Evolutionary conservation across 768 basidiomycete species (phyloP).

Genomic region (Boletus rubroflammeus): DNA sequence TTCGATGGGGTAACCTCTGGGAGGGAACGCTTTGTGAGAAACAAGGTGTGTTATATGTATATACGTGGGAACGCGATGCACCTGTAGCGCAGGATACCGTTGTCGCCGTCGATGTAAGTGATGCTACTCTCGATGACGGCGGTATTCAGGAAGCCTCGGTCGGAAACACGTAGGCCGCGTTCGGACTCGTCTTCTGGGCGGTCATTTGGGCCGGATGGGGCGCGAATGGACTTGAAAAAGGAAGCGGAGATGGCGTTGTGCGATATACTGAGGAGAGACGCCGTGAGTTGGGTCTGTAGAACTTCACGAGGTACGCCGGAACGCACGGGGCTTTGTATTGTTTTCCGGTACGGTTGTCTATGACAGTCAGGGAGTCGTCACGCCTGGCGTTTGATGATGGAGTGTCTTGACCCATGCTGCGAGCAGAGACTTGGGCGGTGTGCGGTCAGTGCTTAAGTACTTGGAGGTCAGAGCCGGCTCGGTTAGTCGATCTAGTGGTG

Average conservation of each 20-base stretch:
- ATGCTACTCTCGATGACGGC: constrained; percentile 78
- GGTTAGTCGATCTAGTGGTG: not conserved
- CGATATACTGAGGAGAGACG: constrained; percentile 50
- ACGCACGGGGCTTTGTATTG: constrained; percentile 71
- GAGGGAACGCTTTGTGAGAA: not conserved
- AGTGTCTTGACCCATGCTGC: constrained; percentile 27
- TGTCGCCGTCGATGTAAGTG: constrained; percentile 90
- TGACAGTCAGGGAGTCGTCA: constrained; percentile 53
- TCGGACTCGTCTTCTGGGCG: constrained; percentile 79
- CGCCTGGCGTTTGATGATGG: constrained; percentile 14
- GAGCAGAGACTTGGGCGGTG: not conserved
- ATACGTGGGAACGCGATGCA: constrained; percentile 22
- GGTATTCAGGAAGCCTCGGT: constrained; percentile 81
- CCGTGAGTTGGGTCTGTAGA: not conserved
- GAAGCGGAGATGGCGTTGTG: constrained; percentile 80
- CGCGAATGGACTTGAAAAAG: constrained; percentile 74
- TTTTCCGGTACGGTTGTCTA: constrained; percentile 84
- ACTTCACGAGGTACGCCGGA: not conserved
- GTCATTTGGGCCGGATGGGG: constrained; percentile 54
- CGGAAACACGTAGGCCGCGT: constrained; percentile 74
- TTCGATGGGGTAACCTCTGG: constrained; percentile 89
- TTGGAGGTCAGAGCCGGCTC: not conserved
- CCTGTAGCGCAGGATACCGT: constrained; percentile 80
- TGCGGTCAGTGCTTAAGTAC: constrained; percentile 3
- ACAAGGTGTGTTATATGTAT: not conserved